Base-by-base conservation (phyloP, 768 basidiomycete species). In the Russula foetens region DNA sequence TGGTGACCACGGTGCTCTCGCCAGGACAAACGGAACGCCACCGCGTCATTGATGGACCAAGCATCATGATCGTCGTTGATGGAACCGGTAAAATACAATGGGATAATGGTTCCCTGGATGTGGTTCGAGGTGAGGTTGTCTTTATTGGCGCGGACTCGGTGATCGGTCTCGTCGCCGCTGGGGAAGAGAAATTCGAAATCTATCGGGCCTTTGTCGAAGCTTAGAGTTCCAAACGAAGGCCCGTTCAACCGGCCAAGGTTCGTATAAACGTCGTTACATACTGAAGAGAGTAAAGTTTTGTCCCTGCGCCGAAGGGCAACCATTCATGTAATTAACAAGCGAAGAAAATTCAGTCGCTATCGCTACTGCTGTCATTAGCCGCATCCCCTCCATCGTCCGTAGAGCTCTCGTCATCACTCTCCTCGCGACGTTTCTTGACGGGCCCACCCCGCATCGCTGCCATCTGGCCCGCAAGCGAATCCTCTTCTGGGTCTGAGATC, bases 401-500 rank as follows among this genome's bases (percentile, higher is more conserved):
- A 48, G 73, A 76, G 62, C 76, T 78, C 62, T 81, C 81, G 9
- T 83, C 82, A 51, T 79, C 81, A 44, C 81, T 83, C 23, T 69
- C 80, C 31, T 72, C 75, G 17, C 60, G 72, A 28, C 61, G 58
- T 69, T 83, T 86, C 81, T 92, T 97, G 61, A 96, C 92, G 21
- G 81, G 66, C 3, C 86, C 89, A 4, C 95, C 95, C 46, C 90
- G 84, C 92, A 99, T 92, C 46, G 85, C 84, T 6, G 95, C 94
- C 92, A 98, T 96, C 77, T 99, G 97, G 8, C 97, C 97, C 5
- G 94, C 97, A 53, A 98, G 75, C 26, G 88, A 83, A 72, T 98
- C 97, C 72, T 98, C 97, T 31, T 98, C 97, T 0, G 97, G 97
- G 51, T 98, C 97, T 0, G 94, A 97, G 64, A 98, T 99, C 60